These are phyloP conservation scores for Suillus ampliporus DNA, from an alignment of 768 basidiomycete genomes.

Conservation along the genomic window DNA sequence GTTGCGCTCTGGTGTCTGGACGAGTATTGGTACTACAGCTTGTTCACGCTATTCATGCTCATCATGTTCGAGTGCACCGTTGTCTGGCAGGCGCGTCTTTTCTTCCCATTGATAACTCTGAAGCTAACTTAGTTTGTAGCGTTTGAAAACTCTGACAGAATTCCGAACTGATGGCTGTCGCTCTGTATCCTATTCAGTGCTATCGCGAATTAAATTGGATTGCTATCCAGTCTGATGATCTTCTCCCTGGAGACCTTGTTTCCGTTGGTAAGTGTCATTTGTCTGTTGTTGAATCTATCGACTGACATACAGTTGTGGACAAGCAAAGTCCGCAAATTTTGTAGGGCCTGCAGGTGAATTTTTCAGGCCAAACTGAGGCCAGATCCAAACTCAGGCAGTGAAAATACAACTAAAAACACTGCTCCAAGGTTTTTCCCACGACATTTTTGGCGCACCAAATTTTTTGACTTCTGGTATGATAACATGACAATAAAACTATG, in stretches of 20 bases:
- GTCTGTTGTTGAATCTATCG: not conserved
- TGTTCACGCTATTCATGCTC: constrained; percentile 99
- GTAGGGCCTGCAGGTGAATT: no score
- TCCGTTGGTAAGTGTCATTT: constrained; percentile 64
- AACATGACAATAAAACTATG: no score
- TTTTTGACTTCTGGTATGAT: no score
- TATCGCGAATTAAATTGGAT: constrained; percentile 84
- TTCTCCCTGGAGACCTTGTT: constrained; percentile 92
- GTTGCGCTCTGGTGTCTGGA: constrained; percentile 97
- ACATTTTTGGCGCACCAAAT: no score
- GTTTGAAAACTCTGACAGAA: constrained; percentile 91
- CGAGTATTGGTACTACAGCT: constrained; percentile 98
- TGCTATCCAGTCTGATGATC: constrained; percentile 80
- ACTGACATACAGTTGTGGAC: no score
- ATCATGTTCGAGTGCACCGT: constrained; percentile 98
- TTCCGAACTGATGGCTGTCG: constrained; percentile 97
- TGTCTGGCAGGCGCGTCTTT: constrained; percentile 86
- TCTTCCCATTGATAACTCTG: not conserved
- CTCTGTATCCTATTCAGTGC: constrained; percentile 85
- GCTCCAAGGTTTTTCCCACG: no score
- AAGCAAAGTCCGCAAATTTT: no score
- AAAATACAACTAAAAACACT: no score
- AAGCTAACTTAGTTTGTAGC: constrained; percentile 49
- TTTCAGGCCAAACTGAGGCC: no score
- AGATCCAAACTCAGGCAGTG: no score